Percentiles rank a stretch among this genome's conserved stretches.
These are phyloP conservation scores for Botrytis deweyae DNA, from an alignment of 2,329 filamentous ascomycete genomes.

Conservation along the genomic window DNA sequence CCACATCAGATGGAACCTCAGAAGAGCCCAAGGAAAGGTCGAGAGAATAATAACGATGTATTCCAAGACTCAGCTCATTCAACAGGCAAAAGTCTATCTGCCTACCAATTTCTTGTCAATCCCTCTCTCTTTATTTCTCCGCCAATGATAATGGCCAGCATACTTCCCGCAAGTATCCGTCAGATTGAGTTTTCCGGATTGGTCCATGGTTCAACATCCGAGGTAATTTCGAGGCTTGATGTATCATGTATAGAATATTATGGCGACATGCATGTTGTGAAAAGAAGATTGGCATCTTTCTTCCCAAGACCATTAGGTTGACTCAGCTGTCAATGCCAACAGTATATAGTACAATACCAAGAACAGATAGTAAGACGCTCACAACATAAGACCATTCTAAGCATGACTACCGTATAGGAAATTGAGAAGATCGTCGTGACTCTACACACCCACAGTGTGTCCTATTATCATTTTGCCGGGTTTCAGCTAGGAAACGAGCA, in stretches of 20 bases:
- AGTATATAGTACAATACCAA: constrained; percentile 8
- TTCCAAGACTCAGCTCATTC: background rate
- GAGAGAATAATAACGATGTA: no score
- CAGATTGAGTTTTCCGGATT: constrained; percentile 4
- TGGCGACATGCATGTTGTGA: background rate
- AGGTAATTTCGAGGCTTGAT: constrained; percentile 3
- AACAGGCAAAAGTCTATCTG: background rate
- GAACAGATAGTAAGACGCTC: background rate
- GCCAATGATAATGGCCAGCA: background rate
- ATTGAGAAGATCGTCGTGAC: background rate
- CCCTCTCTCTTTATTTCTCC: background rate
- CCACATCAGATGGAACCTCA: background rate
- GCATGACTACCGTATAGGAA: background rate
- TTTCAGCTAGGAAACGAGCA: background rate
- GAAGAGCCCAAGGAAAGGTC: background rate
- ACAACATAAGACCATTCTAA: background rate
- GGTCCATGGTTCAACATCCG: background rate
- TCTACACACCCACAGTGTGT: background rate
- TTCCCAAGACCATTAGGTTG: background rate
- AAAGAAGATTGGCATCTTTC: background rate
- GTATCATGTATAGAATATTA: background rate
- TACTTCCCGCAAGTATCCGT: background rate
- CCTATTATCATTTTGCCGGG: background rate
- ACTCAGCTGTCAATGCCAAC: background rate
- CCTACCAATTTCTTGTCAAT: background rate